Evolutionary conservation across 2,329 filamentous ascomycete species (phyloP).

Genomic region (Celoporthe dispersa): DNA sequence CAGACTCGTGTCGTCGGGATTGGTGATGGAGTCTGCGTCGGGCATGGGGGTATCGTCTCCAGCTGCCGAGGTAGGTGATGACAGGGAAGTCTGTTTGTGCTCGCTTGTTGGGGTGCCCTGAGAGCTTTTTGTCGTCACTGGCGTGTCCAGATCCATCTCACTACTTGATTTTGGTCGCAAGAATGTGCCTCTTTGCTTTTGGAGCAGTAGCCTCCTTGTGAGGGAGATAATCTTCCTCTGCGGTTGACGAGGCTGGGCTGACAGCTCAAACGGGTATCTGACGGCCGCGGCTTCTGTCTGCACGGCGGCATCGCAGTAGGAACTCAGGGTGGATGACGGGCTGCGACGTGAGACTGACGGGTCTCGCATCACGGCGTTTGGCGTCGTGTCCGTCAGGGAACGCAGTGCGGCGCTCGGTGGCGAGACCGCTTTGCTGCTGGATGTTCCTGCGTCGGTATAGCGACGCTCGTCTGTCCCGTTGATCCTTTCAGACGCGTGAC

Average conservation of each 20-base stretch:
- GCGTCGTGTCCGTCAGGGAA: constrained; percentile 36
- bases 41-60: constrained; percentile 37
- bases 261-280: constrained; percentile 40
- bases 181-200: constrained; percentile 35
- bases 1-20: constrained; percentile 18
- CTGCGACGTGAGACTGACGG: constrained; percentile 42
- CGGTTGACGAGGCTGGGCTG: constrained; percentile 38
- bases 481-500: constrained; percentile 32
- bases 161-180: constrained; percentile 38
- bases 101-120: constrained; percentile 17
- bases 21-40: constrained; percentile 41
- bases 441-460: constrained; percentile 59
- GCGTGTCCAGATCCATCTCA: constrained; percentile 48
- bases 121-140: constrained; percentile 38
- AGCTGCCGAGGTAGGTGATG: constrained; percentile 25
- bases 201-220: constrained; percentile 45
- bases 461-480: constrained; percentile 45
- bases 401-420: constrained; percentile 51
- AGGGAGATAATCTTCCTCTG: constrained; percentile 58
- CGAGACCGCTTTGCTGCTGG: constrained; percentile 58
- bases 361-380: constrained; percentile 36
- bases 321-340: constrained; percentile 44
- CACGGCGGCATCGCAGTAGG: constrained; percentile 55
- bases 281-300: constrained; percentile 61
- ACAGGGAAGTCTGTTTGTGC: constrained; percentile 19